phyloP scores from a whole-genome alignment of 2,329 filamentous ascomycete species.

The Arachnopeziza araneosa region DNA sequence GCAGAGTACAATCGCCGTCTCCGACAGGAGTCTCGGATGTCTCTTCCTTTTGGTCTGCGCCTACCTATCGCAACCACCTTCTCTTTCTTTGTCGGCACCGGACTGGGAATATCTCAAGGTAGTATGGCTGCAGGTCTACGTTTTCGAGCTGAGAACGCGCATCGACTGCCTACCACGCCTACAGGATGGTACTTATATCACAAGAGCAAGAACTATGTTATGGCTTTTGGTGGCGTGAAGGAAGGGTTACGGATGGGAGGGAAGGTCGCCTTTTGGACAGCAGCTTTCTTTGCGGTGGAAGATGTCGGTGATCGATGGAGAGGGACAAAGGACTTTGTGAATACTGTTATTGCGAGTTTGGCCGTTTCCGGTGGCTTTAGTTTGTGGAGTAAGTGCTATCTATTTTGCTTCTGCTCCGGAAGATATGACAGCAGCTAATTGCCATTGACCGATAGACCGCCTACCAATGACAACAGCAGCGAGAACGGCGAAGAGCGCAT shows the following conservation, averaged over 20 bases:
- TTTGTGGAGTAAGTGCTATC: slow-evolving; percentile 62
- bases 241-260: slow-evolving; percentile 73
- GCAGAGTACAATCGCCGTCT: slow-evolving; percentile 12
- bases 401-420: background rate
- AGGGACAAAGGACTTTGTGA: slow-evolving; percentile 67
- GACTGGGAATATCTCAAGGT: slow-evolving; percentile 66
- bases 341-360: slow-evolving; percentile 76
- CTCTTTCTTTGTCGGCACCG: slow-evolving; percentile 63
- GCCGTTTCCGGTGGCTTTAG: slow-evolving; percentile 84
- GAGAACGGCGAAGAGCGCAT: slow-evolving; percentile 72
- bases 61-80: slow-evolving; percentile 58
- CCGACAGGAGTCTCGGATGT: slow-evolving; percentile 38
- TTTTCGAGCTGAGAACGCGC: slow-evolving; percentile 93
- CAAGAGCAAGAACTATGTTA: slow-evolving; percentile 93
- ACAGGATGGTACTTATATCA: slow-evolving; percentile 98
- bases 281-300: slow-evolving; percentile 75
- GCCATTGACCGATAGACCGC: slow-evolving; percentile 48
- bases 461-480: slow-evolving; percentile 74
- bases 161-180: slow-evolving; percentile 77
- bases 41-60: slow-evolving; percentile 59
- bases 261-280: slow-evolving; percentile 66
- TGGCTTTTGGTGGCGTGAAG: slow-evolving; percentile 68
- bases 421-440: background rate
- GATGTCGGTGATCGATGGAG: slow-evolving; percentile 75
- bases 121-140: slow-evolving; percentile 69